Percentiles rank a stretch among this genome's conserved stretches.
phyloP scores from a whole-genome alignment of 2,329 filamentous ascomycete species.

The Phaeophleospora eucalypticola region DNA sequence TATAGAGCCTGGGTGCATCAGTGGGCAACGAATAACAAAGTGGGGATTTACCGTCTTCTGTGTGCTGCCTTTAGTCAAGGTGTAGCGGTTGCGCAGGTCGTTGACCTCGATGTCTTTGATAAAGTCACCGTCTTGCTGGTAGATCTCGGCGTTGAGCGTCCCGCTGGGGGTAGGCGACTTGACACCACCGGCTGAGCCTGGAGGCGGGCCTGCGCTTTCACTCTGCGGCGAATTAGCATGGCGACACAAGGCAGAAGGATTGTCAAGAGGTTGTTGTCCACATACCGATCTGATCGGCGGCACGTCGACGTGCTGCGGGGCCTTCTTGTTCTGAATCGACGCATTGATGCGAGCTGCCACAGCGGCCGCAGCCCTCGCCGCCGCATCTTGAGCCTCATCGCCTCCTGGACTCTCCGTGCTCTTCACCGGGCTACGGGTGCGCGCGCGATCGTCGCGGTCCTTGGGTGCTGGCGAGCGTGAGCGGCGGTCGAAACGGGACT shows the following conservation, averaged over 20 bases:
- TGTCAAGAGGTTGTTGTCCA: constrained; percentile 14
- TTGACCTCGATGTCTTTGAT: constrained; percentile 99
- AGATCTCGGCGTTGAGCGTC: constrained; percentile 79
- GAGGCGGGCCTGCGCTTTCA: constrained; percentile 40
- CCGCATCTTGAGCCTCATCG: too few relatives aligned
- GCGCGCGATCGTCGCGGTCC: constrained; percentile 54
- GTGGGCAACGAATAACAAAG: constrained; percentile 50
- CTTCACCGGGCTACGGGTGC: constrained; percentile 74
- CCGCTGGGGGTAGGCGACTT: constrained; percentile 53
- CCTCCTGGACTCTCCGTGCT: constrained; percentile 49
- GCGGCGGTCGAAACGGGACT: constrained; percentile 84
- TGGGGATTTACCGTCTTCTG: constrained; percentile 98
- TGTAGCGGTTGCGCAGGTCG: constrained; percentile 92
- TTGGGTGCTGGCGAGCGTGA: constrained; percentile 70
- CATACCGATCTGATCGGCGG: constrained; percentile 68
- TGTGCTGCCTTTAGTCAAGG: constrained; percentile 91
- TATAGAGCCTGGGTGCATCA: constrained; percentile 52
- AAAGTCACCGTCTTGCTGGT: constrained; percentile 93
- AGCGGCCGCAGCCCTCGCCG: constrained; percentile 70
- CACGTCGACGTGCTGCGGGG: constrained; percentile 84
- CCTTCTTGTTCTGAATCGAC: constrained; percentile 61
- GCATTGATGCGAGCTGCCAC: constrained; percentile 56
- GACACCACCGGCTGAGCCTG: constrained; percentile 41
- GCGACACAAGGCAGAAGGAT: too few relatives aligned
- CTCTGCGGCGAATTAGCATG: too few relatives aligned